phyloP scores from a whole-genome alignment of 192 early-diverging fungal species.

The Coemansia asiatica region DNA sequence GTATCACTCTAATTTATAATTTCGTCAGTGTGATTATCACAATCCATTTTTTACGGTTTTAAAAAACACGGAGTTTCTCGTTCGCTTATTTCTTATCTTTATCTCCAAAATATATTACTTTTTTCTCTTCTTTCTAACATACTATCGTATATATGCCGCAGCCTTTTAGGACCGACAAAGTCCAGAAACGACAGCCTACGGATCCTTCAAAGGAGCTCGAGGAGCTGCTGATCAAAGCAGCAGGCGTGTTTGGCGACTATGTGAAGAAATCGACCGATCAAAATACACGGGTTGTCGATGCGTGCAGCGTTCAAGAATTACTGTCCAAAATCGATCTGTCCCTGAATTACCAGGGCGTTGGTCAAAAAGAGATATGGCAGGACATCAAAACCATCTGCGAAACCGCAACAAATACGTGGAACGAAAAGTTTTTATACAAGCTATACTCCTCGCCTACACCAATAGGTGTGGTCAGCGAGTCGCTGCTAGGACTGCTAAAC shows the following conservation, averaged over 20 bases:
- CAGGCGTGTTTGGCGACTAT: slow-evolving; percentile 25
- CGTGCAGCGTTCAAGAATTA: neutral
- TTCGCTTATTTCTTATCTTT: neutral
- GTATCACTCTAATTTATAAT: too few species aligned
- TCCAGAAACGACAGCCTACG: neutral
- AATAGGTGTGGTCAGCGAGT: slow-evolving; percentile 71
- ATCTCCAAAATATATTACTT: neutral
- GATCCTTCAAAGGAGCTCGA: slow-evolving; percentile 20
- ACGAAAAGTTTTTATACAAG: slow-evolving; percentile 77
- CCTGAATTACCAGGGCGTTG: slow-evolving; percentile 13
- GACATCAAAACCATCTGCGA: slow-evolving; percentile 28
- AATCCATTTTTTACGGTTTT: neutral
- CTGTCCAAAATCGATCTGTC: neutral
- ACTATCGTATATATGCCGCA: neutral
- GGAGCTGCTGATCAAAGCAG: slow-evolving; percentile 19
- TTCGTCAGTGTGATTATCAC: neutral
- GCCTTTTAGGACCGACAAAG: neutral
- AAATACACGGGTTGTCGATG: neutral
- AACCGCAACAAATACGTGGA: slow-evolving; percentile 58
- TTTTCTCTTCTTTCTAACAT: neutral
- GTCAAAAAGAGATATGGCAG: slow-evolving; percentile 24
- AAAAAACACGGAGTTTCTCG: too few species aligned
- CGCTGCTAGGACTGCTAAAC: slow-evolving; percentile 70
- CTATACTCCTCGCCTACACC: slow-evolving; percentile 76
- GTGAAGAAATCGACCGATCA: slow-evolving; percentile 3